A percentile compares a stretch with the other conserved stretches of the same genome.
phyloP scores from a whole-genome alignment of 1,139 yeast species.

The Geotrichum macrosporum region DNA sequence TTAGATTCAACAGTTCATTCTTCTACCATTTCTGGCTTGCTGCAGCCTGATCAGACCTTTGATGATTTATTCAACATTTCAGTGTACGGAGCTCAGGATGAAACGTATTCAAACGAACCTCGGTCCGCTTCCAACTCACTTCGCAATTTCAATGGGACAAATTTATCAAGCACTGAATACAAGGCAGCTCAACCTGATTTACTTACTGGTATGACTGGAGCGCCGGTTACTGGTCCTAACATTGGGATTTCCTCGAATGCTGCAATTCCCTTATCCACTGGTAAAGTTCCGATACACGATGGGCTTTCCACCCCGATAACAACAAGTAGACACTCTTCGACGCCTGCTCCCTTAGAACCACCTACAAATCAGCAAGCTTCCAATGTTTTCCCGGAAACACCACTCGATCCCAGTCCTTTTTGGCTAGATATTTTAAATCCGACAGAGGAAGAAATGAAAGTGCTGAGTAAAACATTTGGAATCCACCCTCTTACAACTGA shows the following conservation, averaged over 20 bases:
- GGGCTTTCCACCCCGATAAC: not conserved
- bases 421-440: constrained; percentile 94
- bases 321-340: constrained; percentile 3
- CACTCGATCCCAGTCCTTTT: constrained; percentile 56
- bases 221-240: too few relatives aligned
- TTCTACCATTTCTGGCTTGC: constrained; percentile 77
- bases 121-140: constrained; percentile 13
- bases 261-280: too few relatives aligned
- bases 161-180: constrained; percentile 10
- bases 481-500: constrained; percentile 95
- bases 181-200: constrained; percentile 8
- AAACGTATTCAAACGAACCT: constrained; percentile 1
- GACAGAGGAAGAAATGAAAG: constrained; percentile 94
- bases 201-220: too few relatives aligned
- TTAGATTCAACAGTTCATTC: constrained; percentile 87
- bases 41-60: constrained; percentile 45
- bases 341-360: not conserved
- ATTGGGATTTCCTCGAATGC: too few relatives aligned
- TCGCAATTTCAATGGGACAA: constrained; percentile 1
- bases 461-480: constrained; percentile 81
- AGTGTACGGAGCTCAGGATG: not conserved
- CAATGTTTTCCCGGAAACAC: constrained; percentile 22
- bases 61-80: constrained; percentile 33
- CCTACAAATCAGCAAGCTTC: constrained; percentile 9
- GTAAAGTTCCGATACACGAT: too few relatives aligned